These are phyloP conservation scores for Tricholoma bakamatsutake DNA, from an alignment of 768 basidiomycete genomes.

Conservation along the genomic window DNA sequence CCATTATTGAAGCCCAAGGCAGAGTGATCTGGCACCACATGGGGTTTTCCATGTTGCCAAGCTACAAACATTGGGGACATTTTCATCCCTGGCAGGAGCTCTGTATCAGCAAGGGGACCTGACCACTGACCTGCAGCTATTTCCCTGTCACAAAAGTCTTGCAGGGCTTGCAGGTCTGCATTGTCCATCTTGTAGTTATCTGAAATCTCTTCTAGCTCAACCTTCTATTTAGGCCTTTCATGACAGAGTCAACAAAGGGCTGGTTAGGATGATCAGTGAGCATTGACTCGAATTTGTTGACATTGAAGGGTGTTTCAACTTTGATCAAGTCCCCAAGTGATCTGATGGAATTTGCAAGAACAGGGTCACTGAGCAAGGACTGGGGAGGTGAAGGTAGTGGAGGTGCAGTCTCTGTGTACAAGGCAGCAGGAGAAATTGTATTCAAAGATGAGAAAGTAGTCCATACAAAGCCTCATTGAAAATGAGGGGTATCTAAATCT, in stretches of 20 bases:
- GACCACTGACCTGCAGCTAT: background rate
- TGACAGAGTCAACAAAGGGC: background rate
- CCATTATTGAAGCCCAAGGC: too few relatives aligned
- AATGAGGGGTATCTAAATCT: background rate
- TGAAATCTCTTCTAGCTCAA: background rate
- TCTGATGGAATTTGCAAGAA: background rate
- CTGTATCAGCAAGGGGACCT: background rate
- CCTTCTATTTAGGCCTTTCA: background rate
- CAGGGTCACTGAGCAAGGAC: background rate
- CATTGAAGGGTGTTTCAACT: background rate
- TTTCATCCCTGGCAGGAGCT: too few relatives aligned
- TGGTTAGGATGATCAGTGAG: background rate
- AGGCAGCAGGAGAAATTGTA: background rate
- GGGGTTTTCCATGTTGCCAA: too few relatives aligned
- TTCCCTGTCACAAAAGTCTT: background rate
- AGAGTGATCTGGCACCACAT: too few relatives aligned
- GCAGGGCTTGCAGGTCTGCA: background rate
- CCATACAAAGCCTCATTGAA: background rate
- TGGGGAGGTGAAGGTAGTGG: background rate
- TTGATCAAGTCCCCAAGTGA: background rate
- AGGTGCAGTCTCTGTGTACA: background rate
- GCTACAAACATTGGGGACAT: too few relatives aligned
- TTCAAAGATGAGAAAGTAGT: background rate
- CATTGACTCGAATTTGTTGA: background rate
- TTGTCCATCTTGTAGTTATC: background rate